phyloP scores from a whole-genome alignment of 441 rosid genomes.

The Sinapis alba region DNA sequence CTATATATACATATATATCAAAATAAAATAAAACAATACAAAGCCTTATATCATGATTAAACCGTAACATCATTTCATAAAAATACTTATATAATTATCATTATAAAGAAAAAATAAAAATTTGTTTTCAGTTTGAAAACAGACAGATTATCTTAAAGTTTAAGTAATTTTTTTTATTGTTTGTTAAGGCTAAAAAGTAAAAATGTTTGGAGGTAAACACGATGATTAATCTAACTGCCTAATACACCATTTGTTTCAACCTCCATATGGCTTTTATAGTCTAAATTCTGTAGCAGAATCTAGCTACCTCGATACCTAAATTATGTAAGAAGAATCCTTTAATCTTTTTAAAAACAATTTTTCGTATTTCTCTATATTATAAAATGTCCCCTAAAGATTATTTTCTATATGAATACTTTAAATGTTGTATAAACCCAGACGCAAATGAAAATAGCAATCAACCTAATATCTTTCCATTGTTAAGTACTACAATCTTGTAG shows the following conservation, averaged over 20 bases:
- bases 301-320: constrained; percentile 8
- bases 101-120: neutral
- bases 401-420: neutral
- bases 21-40: neutral
- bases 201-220: constrained; percentile 12
- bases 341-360: neutral
- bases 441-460: neutral
- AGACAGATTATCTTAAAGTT: constrained; percentile 24
- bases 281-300: too few species aligned
- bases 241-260: neutral
- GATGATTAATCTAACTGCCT: constrained; percentile 32
- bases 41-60: neutral
- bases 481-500: neutral
- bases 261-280: too few species aligned
- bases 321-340: neutral
- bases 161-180: constrained; percentile 17
- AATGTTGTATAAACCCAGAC: neutral
- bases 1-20: too few species aligned
- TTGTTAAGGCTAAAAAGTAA: neutral
- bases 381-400: neutral
- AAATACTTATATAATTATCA: neutral
- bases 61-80: constrained; percentile 5
- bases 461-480: neutral
- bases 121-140: neutral
- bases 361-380: neutral